Evolutionary conservation across 345 rosid species (phyloP), one percentile per base, ranked within the genome.

Genomic region (Erucastrum elatum): DNA sequence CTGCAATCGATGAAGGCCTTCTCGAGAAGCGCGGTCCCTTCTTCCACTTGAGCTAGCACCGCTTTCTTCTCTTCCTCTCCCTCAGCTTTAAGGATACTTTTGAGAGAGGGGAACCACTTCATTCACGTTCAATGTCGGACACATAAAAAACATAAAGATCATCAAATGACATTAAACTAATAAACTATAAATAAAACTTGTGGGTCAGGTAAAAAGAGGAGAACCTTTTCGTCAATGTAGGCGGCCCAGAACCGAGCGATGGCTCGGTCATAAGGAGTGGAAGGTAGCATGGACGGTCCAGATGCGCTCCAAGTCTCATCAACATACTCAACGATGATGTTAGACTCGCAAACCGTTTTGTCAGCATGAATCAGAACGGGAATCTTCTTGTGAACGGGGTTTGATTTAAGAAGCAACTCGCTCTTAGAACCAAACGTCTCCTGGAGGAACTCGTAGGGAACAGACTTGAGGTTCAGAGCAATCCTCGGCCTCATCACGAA

Each of bases 311-410:
- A 92, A 67, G 75, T 75, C 80, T 89, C 97, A 33, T 90, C 91
- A 9, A 92, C 68, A 66, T 92, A 92, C 77, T 90, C 85, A 9
- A 92, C 90, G 62, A 90, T 92, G 59, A 92, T 61, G 56, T 86
- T 88, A 44, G 97, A 90, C 66, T 92, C 97, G 58, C 91, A 86
- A 8, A 92, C 62, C 2, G 91, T 79, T 49, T 85, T 90, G 27
- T 71, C 91, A 41, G 56, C 78, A 1, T 92, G 96, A 79, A 92
- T 70, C 8, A 90, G 86, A 73, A 90, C 96, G 0, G 96, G 96
- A 41, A 92, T 82, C 84, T 92, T 92, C 85, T 92, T 92, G 82
- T 88, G 87, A 51, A 90, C 85, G 55, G 97, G 97, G 76, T 92
- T 92, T 26, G 92, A 87, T 81, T 83, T 68, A 27, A 89, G 83